Evolutionary conservation across 805 yeast genomes (phyloP), one percentile per base, ranked within the genome.

Genomic region (Lachancea meyersii): DNA sequence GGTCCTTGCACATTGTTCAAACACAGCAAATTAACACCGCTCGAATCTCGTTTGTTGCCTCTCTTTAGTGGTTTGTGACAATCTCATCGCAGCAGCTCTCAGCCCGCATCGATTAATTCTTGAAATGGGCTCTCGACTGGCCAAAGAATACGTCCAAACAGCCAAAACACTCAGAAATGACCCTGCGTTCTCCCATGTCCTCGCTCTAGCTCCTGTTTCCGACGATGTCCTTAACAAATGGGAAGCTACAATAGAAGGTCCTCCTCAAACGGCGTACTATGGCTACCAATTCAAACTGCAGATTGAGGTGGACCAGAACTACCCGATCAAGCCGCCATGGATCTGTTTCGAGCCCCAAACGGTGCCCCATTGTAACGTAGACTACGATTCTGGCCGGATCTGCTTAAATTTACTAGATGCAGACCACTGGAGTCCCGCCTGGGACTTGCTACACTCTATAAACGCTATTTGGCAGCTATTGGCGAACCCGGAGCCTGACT

Each of bases 391-490:
- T 1, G 91, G 91, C 1, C 86, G 80, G 48, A 80, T 83, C 6
- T 83, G 91, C 59, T 62, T 83, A 4, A 86, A 82, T 55, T 77
- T 82, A 8, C 61, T 83, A 38, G 75, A 77, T 43, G 57, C 49
- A 2, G 48, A 52, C 34, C 68, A 68, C 46, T 83, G 89, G 89
- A 73, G 85, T 0, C 89, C 91, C 0, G 86, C 85, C 1, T 82
- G 87, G 85, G 75, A 79, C 41, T 54, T 83, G 35, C 61, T 72
- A 36, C 67, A 77, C 43, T 65, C 77, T 5, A 64, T 80, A 35
- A 69, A 73, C 14, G 86, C 86, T 1, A 71, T 82, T 2, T 54
- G 79, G 24, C 63, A 76, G 56, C 66, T 83, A 13, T 53, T 82
- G 7, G 75, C 72, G 33, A 75, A 77, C 38, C 88, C 88, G 0